Percentiles rank a stretch among this genome's conserved stretches.
Evolutionary conservation across 1,284 basidiomycete genomes (phyloP).

Genomic region (Agaricales sp.): DNA sequence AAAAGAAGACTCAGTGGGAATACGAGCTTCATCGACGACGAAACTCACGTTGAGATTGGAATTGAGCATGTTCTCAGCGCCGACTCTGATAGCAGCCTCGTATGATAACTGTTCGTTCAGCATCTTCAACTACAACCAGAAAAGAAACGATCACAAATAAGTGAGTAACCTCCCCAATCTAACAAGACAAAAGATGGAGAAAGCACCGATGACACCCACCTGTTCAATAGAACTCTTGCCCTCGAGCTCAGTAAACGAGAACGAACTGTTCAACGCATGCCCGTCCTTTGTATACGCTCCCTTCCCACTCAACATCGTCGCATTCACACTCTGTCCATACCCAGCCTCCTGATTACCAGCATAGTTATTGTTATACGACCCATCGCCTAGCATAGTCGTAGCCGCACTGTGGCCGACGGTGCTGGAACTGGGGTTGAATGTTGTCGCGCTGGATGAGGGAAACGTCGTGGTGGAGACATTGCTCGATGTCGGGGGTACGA

Average conservation of each 20-base stretch:
- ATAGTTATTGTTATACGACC: too few species aligned
- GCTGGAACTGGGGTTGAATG: neutral
- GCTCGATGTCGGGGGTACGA: neutral
- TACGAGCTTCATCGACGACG: neutral
- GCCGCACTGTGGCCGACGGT: neutral
- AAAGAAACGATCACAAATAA: too few species aligned
- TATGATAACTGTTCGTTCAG: neutral
- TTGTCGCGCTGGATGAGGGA: neutral
- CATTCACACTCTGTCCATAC: neutral
- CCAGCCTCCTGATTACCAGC: too few species aligned
- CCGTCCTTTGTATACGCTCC: neutral
- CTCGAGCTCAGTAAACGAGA: constrained; percentile 31
- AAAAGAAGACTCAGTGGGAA: neutral
- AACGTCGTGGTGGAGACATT: neutral
- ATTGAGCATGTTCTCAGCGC: neutral
- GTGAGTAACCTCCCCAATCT: constrained; percentile 1
- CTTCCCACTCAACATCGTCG: neutral
- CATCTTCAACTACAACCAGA: neutral
- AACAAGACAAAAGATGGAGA: neutral
- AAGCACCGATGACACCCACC: constrained; percentile 19
- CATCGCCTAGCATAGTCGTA: too few species aligned
- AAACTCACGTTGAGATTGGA: neutral
- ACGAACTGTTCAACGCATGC: constrained; percentile 1
- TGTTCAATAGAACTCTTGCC: constrained; percentile 35
- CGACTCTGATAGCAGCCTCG: neutral